Evolutionary conservation across 1,139 yeast genomes (phyloP), one percentile per base, ranked within the genome.

Genomic region (Hansenula sp.): DNA sequence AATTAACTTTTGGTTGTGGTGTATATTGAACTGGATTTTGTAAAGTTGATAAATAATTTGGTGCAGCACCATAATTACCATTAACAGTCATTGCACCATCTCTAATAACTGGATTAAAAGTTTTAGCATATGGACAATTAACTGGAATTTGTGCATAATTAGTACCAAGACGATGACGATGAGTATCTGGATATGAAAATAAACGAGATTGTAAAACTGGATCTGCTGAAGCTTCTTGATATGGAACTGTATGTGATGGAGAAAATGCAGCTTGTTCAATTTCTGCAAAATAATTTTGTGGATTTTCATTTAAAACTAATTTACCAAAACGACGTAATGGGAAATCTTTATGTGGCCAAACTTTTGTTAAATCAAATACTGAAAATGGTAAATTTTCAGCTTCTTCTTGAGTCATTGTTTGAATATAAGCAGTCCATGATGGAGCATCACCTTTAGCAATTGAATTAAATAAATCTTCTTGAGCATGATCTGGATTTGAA

Each of bases 21-120:
- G 71, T 71, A 56, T 79, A 53, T 44, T 85, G 69, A 37, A 62
- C 61, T 40, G 82, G 67, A 46, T 52, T 57, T 35, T 56, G 56
- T 35, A 55, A 39, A 30, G 82, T 69, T 40, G 82, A 80, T 53
- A 79, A 69, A 65, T 84, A 84, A 68, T 88, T 89, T 60, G 97
- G 96, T 56, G 77, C 76, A 43, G 79, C 63, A 39, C 97, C 97
- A 62, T 84, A 77, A 75, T 90, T 90, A 44, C 89, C 92, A 61
- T 85, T 80, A 42, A 87, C 88, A 46, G 66, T 68, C 94, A 87
- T 83, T 39, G 79, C 73, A 61, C 97, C 97, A 61, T 89, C 97
- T 65, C 97, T 81, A 60, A 82, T 77, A 64, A 77, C 72, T 48
- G 86, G 85, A 67, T 77, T 68, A 77, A 85, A 69, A 21, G 62